These are phyloP conservation scores for Tricholoma hemisulphureum DNA, from an alignment of 768 basidiomycete species.

Conservation along the genomic window DNA sequence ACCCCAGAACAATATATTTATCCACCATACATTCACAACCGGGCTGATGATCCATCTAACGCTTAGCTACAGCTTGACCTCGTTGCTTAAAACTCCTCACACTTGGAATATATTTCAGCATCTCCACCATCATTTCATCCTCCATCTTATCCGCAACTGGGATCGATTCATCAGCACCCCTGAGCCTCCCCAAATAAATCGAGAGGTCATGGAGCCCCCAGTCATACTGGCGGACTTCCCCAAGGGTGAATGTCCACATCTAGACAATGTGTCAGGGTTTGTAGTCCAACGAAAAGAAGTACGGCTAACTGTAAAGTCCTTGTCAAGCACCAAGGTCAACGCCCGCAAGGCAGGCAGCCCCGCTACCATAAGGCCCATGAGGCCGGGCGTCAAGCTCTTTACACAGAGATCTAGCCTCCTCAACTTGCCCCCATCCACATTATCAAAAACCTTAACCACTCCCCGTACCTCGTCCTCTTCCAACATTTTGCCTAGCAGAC, in stretches of 20 bases:
- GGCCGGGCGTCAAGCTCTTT: slow-evolving; percentile 7
- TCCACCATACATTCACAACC: too few species aligned
- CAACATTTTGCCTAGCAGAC: slow-evolving; percentile 23
- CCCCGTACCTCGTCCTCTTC: slow-evolving; percentile 20
- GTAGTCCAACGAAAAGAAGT: not conserved
- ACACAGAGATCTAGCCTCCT: slow-evolving; percentile 6
- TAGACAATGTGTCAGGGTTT: too few species aligned
- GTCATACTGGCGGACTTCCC: slow-evolving; percentile 1
- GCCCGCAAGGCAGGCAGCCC: slow-evolving; percentile 22
- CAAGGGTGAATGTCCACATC: not conserved
- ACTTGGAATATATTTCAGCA: not conserved
- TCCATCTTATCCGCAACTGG: not conserved
- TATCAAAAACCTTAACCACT: slow-evolving; percentile 21
- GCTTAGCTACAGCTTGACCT: too few species aligned
- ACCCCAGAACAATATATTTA: too few species aligned
- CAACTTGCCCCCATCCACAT: not conserved
- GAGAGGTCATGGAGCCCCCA: slow-evolving; percentile 16
- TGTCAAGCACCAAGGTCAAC: slow-evolving; percentile 19
- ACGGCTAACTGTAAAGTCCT: slow-evolving; percentile 1
- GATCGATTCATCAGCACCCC: not conserved
- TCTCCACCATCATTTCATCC: not conserved
- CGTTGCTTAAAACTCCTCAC: not conserved
- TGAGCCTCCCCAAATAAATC: slow-evolving; percentile 6
- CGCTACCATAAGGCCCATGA: slow-evolving; percentile 21
- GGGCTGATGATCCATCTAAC: too few species aligned